Percentiles rank a stretch among this genome's conserved stretches.
phyloP scores from a whole-genome alignment of 2,329 filamentous ascomycete genomes.

The Thelonectria blattea region DNA sequence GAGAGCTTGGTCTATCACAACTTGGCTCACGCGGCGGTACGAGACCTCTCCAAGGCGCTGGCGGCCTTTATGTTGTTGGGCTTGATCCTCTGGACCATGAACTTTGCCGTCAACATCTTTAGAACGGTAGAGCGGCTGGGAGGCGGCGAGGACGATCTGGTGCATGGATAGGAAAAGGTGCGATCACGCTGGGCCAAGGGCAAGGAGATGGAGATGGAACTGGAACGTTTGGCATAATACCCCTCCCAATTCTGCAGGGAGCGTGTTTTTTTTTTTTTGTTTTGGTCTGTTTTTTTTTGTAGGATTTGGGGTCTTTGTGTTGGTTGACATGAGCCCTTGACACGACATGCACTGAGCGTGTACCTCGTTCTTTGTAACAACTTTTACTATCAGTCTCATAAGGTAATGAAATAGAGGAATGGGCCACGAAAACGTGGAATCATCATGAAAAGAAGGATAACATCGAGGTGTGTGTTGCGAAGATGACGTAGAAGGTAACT shows the following conservation, averaged over 20 bases:
- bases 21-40: slow-evolving; percentile 44
- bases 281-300: background rate
- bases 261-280: background rate
- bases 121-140: slow-evolving; percentile 68
- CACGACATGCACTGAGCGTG: slow-evolving; percentile 7
- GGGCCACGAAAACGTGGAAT: background rate
- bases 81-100: slow-evolving; percentile 87
- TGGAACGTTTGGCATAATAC: slow-evolving; percentile 25
- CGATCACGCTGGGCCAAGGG: background rate
- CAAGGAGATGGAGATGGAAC: slow-evolving; percentile 2
- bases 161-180: slow-evolving; percentile 25
- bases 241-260: slow-evolving; percentile 18
- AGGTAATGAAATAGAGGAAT: slow-evolving; percentile 10
- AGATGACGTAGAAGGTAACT: background rate
- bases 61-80: slow-evolving; percentile 81
- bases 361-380: slow-evolving; percentile 10
- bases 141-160: slow-evolving; percentile 54
- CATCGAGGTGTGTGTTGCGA: background rate
- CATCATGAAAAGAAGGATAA: background rate
- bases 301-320: slow-evolving; percentile 1
- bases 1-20: slow-evolving; percentile 73
- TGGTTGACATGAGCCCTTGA: background rate
- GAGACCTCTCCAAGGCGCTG: slow-evolving; percentile 70
- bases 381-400: slow-evolving; percentile 11
- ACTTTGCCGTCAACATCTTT: slow-evolving; percentile 85